Evolutionary conservation across 1,284 basidiomycete species (phyloP).

Genomic region (Ustilago lituana): DNA sequence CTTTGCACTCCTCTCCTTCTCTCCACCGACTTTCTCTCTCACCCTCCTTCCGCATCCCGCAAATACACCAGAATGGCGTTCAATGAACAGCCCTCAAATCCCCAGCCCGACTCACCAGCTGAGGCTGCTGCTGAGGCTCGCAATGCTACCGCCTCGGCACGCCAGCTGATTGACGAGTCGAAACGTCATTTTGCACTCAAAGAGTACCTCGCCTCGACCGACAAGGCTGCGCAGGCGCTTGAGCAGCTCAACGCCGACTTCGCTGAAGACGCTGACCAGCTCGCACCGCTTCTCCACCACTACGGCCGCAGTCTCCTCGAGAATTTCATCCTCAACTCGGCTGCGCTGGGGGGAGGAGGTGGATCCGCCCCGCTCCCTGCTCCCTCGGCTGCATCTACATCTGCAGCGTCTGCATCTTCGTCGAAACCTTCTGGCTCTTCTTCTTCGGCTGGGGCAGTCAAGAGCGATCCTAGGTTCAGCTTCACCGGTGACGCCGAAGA

Average conservation of each 20-base stretch:
- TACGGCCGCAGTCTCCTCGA: constrained; percentile 64
- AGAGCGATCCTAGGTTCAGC: constrained; percentile 55
- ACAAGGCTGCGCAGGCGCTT: constrained; percentile 53
- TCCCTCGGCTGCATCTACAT: constrained; percentile 12
- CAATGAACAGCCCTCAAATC: constrained; percentile 42
- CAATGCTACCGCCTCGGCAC: constrained; percentile 9
- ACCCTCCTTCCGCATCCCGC: neutral
- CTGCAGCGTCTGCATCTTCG: constrained; percentile 11
- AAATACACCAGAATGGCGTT: constrained; percentile 29
- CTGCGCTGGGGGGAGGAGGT: constrained; percentile 58
- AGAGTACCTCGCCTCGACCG: constrained; percentile 49
- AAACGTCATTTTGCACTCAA: constrained; percentile 60
- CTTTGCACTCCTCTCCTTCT: neutral
- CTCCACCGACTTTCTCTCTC: constrained; percentile 5
- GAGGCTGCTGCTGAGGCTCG: neutral
- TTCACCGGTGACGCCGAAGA: constrained; percentile 61
- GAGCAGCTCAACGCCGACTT: constrained; percentile 49
- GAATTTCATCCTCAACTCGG: constrained; percentile 59
- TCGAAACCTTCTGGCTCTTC: constrained; percentile 26
- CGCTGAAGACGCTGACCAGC: constrained; percentile 54
- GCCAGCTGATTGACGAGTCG: constrained; percentile 56
- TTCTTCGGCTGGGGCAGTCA: constrained; percentile 11
- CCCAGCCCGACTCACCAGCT: constrained; percentile 5
- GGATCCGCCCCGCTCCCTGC: constrained; percentile 41
- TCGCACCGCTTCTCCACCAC: constrained; percentile 61